phyloP scores from a whole-genome alignment of 306 rosid genomes.

The Ceratonia siliqua region DNA sequence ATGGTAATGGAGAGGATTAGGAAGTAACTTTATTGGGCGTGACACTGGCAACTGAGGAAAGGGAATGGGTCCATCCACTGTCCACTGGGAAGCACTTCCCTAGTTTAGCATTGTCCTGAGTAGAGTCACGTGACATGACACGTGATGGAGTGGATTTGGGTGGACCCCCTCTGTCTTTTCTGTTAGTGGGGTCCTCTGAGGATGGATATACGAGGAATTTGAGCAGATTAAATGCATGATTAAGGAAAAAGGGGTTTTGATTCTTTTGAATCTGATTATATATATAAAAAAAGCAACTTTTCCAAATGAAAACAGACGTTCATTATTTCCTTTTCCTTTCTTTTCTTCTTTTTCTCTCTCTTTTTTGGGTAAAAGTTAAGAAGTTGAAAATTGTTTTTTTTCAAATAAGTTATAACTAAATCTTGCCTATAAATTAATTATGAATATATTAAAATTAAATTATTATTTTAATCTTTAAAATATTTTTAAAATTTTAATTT shows the following conservation, averaged over 20 bases:
- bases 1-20: background rate
- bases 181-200: background rate
- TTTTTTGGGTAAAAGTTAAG: no score
- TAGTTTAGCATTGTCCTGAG: background rate
- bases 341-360: no score
- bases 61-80: background rate
- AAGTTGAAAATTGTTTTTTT: no score
- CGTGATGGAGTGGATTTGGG: background rate
- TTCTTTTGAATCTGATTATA: background rate
- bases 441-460: no score
- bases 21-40: background rate
- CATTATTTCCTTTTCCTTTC: conserved; percentile 1
- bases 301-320: conserved; percentile 13
- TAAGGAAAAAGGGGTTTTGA: background rate
- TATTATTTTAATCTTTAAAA: no score
- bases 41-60: background rate
- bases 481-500: no score
- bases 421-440: no score
- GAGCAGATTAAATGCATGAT: background rate
- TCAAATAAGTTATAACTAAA: no score
- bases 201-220: background rate
- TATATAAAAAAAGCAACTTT: background rate
- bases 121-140: conserved; percentile 29
- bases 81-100: background rate
- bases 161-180: background rate